These are phyloP conservation scores for Verticillium nubilum DNA, from an alignment of 2,329 filamentous ascomycete genomes.

Conservation along the genomic window DNA sequence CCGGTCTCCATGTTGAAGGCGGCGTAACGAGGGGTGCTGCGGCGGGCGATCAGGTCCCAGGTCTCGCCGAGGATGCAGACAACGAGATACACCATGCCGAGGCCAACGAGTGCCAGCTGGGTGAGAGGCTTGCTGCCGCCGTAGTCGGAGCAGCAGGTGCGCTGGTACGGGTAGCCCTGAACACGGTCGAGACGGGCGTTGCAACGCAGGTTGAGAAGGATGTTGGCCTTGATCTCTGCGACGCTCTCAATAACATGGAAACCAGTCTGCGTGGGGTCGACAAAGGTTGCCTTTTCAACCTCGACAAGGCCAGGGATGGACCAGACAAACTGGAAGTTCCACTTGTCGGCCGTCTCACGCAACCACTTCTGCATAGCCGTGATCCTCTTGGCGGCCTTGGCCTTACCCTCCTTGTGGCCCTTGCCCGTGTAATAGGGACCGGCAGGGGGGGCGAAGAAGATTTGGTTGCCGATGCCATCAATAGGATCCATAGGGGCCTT, in stretches of 20 bases:
- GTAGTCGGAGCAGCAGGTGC: slow-evolving; percentile 48
- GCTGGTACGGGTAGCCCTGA: slow-evolving; percentile 33
- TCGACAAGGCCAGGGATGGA: slow-evolving; percentile 11
- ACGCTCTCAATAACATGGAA: slow-evolving; percentile 25
- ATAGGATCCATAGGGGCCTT: slow-evolving; percentile 14
- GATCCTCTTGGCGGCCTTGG: slow-evolving; percentile 14
- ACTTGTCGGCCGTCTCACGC: slow-evolving; percentile 8
- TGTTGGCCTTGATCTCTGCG: slow-evolving; percentile 26
- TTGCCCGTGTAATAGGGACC: slow-evolving; percentile 8
- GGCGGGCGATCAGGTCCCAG: slow-evolving; percentile 3
- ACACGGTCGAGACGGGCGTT: slow-evolving; percentile 29
- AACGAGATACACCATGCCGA: slow-evolving; percentile 11
- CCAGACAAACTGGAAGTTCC: slow-evolving; percentile 15
- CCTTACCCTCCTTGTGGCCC: slow-evolving; percentile 11
- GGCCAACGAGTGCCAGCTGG: slow-evolving; percentile 13
- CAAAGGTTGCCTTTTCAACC: slow-evolving; percentile 6
- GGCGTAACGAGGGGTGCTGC: slow-evolving; percentile 2
- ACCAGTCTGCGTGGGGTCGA: slow-evolving; percentile 16
- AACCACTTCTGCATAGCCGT: slow-evolving; percentile 16
- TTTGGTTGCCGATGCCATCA: slow-evolving; percentile 20
- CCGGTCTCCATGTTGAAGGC: slow-evolving; percentile 18
- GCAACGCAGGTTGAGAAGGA: slow-evolving; percentile 49
- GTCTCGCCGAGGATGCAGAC: slow-evolving; percentile 9
- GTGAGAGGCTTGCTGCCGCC: slow-evolving; percentile 10
- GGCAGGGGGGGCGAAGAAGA: slow-evolving; percentile 21